Evolutionary conservation across 768 basidiomycete genomes (phyloP).

Genomic region (Pleurotus salmoneostramineus): DNA sequence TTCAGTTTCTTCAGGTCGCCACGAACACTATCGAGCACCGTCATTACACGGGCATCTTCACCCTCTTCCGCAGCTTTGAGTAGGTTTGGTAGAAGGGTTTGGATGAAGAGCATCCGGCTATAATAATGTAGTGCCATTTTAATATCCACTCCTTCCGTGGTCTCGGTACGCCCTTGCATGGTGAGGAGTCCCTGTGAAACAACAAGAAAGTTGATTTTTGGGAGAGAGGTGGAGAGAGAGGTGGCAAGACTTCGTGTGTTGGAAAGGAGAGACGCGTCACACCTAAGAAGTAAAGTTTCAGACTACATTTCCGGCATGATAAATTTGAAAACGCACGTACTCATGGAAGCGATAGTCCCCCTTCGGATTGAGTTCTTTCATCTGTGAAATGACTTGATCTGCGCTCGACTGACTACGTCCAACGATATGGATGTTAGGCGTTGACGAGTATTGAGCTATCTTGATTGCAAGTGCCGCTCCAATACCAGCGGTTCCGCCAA

Average conservation of each 20-base stretch:
- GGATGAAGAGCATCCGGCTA: constrained; percentile 44
- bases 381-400: not conserved
- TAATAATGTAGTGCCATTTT: constrained; percentile 48
- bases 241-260: not conserved
- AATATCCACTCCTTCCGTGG: constrained; percentile 39
- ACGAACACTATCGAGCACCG: constrained; percentile 30
- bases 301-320: not conserved
- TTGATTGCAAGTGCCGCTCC: constrained; percentile 1
- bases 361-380: not conserved
- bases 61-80: constrained; percentile 33
- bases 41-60: constrained; percentile 47
- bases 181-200: constrained; percentile 39
- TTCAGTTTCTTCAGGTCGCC: constrained; percentile 29
- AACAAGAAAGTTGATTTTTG: constrained; percentile 51
- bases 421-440: not conserved
- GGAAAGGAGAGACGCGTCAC: not conserved
- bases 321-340: not conserved
- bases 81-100: constrained; percentile 42
- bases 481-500: constrained; percentile 2
- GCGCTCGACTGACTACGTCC: not conserved
- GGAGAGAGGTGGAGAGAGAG: constrained; percentile 12
- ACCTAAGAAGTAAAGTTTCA: not conserved
- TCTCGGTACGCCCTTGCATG: constrained; percentile 33
- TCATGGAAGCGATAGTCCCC: not conserved
- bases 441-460: not conserved